Evolutionary conservation across 768 basidiomycete genomes (phyloP), one percentile per base, ranked within the genome.

Genomic region (Pleurotus citrinopileatus): DNA sequence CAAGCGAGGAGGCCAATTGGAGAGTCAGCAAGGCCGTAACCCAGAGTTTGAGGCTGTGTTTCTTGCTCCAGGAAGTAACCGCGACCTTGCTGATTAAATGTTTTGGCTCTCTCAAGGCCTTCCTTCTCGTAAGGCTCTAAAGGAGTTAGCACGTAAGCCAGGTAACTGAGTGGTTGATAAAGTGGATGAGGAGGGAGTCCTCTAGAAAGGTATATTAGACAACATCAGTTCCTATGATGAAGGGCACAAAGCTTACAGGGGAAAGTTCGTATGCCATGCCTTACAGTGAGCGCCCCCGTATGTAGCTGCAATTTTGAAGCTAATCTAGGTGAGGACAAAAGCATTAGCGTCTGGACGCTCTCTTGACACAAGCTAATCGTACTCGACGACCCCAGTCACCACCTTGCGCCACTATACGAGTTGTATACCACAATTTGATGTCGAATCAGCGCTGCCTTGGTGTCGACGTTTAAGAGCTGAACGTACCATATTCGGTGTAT

Each of bases 11-110:
- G 57, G 1, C 80, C 84, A 4, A 72, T 73, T 7, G 84, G 84
- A 7, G 82, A 84, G 57, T 86, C 84, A 0, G 78, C 67, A 2
- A 86, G 65, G 9, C 68, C 57, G 58, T 85, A 85, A 0, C 79
- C 82, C 3, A 81, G 60, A 0, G 80, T 81, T 57, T 81, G 80
- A 0, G 80, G 80, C 53, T 74, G 70, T 0, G 79, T 81, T 0
- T 71, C 63, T 55, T 80, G 80, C 44, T 69, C 57, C 5, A 46
- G 9, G 45, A 62, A 66, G 59, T 81, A 81, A 4, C 76, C 80
- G 0, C 40, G 40, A 4, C 72, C 66, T 27, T 65, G 59, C 1
- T 53, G 59, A 9, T 55, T 22, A 57, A 69, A 74, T 63, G 63
- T 67, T 29, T 57, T 22, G 0, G 64, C 60, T 13, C 67, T 60